phyloP scores from a whole-genome alignment of 2,329 filamentous ascomycete species.

The Lasiodiplodia sp. region DNA sequence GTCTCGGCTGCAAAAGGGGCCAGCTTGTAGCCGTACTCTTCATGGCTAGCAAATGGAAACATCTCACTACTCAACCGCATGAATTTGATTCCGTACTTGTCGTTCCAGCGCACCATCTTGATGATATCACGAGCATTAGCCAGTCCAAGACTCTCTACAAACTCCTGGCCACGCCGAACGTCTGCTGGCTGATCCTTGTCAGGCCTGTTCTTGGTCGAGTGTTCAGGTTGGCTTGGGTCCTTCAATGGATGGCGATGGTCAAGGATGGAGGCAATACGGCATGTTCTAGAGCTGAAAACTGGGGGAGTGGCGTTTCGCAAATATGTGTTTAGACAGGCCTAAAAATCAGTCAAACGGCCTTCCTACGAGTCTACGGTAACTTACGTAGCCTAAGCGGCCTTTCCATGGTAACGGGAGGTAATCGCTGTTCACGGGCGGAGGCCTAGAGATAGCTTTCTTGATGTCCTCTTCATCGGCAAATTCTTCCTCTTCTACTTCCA shows the following conservation, averaged over 20 bases:
- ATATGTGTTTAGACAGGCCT: slow-evolving; percentile 93
- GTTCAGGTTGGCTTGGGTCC: slow-evolving; percentile 78
- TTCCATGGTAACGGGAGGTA: slow-evolving; percentile 89
- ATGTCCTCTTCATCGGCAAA: slow-evolving; percentile 63
- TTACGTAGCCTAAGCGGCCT: slow-evolving; percentile 85
- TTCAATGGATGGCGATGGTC: slow-evolving; percentile 84
- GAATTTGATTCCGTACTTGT: slow-evolving; percentile 89
- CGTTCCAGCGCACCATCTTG: slow-evolving; percentile 92
- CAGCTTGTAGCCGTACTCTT: slow-evolving; percentile 84
- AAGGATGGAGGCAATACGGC: slow-evolving; percentile 86
- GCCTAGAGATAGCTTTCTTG: slow-evolving; percentile 65
- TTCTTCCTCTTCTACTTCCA: slow-evolving; percentile 62
- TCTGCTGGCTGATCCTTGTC: slow-evolving; percentile 75
- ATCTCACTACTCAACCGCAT: slow-evolving; percentile 93
- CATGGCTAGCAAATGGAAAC: slow-evolving; percentile 94
- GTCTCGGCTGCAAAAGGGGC: slow-evolving; percentile 82
- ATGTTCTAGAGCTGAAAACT: slow-evolving; percentile 90
- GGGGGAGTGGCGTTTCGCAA: slow-evolving; percentile 81
- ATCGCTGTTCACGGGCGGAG: slow-evolving; percentile 81
- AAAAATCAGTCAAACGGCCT: neutral
- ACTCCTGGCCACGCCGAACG: slow-evolving; percentile 70
- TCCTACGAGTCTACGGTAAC: slow-evolving; percentile 40
- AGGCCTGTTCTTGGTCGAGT: slow-evolving; percentile 84
- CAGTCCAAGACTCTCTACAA: slow-evolving; percentile 78
- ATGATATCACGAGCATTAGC: slow-evolving; percentile 83